These are phyloP conservation scores for Ambrosiella beaveri DNA, from an alignment of 2,329 filamentous ascomycete species.

Conservation along the genomic window DNA sequence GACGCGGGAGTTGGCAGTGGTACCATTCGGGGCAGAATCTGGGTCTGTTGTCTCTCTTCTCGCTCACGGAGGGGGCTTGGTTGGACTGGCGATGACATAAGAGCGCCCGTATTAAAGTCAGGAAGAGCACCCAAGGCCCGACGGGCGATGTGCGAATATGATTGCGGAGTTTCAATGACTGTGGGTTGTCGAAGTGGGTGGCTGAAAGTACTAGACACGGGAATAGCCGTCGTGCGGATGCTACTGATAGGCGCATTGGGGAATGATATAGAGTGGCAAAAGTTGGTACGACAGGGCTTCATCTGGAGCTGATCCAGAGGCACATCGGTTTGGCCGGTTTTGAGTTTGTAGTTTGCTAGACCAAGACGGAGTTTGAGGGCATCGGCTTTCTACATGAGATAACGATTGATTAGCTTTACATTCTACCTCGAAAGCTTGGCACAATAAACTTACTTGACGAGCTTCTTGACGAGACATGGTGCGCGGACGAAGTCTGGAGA, in stretches of 20 bases:
- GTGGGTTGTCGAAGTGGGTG: not conserved
- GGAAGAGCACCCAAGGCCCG: not conserved
- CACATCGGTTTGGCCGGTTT: conserved; percentile 51
- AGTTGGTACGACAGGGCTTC: conserved; percentile 47
- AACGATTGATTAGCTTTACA: conserved; percentile 4
- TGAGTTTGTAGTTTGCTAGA: conserved; percentile 58
- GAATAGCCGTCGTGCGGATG: not conserved
- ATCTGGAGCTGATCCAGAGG: conserved; percentile 43
- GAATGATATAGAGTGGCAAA: conserved; percentile 44
- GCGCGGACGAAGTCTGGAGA: not conserved
- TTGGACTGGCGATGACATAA: conserved; percentile 8
- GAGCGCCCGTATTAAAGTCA: not conserved
- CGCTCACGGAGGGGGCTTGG: conserved; percentile 2
- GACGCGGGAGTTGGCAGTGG: not conserved
- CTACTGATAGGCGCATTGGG: conserved; percentile 34
- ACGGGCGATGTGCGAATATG: not conserved
- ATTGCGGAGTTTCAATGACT: not conserved
- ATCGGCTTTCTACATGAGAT: conserved; percentile 38
- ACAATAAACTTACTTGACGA: conserved; percentile 23
- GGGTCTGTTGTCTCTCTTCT: not conserved
- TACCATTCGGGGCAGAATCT: not conserved
- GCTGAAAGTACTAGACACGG: not conserved
- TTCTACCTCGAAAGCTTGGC: not conserved
- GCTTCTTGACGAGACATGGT: conserved; percentile 12
- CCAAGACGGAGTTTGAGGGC: conserved; percentile 50